These are phyloP conservation scores for Tritrichomonas musculus DNA, from an alignment of 208 protist genomes.

Conservation along the genomic window DNA sequence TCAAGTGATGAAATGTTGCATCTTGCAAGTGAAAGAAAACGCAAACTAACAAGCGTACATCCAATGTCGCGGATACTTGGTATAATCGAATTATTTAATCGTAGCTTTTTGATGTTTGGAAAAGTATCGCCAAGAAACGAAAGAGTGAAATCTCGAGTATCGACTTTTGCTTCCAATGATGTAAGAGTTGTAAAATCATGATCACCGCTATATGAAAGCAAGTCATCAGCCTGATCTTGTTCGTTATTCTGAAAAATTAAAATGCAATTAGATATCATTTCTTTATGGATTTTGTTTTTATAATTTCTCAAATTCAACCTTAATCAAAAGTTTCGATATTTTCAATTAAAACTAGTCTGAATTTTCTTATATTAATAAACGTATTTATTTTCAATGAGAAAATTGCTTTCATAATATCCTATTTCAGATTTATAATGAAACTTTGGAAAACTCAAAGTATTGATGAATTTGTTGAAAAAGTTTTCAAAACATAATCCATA, in stretches of 20 bases:
- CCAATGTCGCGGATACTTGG: background rate
- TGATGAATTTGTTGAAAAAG: too few species aligned
- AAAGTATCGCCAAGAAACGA: conserved; percentile 3
- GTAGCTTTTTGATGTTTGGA: conserved; percentile 22
- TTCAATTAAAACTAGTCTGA: too few species aligned
- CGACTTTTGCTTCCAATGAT: background rate
- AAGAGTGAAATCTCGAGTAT: background rate
- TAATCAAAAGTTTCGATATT: too few species aligned
- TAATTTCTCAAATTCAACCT: too few species aligned
- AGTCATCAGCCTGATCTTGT: background rate
- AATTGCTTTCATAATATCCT: too few species aligned
- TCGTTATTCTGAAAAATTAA: background rate
- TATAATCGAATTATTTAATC: conserved; percentile 2
- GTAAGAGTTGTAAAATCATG: background rate
- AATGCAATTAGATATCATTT: too few species aligned
- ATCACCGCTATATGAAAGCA: background rate
- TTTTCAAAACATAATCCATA: too few species aligned
- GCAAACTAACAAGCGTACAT: background rate
- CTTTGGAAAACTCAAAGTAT: too few species aligned
- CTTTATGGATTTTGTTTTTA: too few species aligned
- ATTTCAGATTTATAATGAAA: too few species aligned
- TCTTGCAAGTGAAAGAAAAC: background rate
- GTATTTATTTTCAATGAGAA: too few species aligned
- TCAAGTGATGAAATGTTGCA: conserved; percentile 20
- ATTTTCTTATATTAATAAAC: too few species aligned